Evolutionary conservation across 2,329 filamentous ascomycete species (phyloP).

Genomic region (Trichoderma simmonsii): DNA sequence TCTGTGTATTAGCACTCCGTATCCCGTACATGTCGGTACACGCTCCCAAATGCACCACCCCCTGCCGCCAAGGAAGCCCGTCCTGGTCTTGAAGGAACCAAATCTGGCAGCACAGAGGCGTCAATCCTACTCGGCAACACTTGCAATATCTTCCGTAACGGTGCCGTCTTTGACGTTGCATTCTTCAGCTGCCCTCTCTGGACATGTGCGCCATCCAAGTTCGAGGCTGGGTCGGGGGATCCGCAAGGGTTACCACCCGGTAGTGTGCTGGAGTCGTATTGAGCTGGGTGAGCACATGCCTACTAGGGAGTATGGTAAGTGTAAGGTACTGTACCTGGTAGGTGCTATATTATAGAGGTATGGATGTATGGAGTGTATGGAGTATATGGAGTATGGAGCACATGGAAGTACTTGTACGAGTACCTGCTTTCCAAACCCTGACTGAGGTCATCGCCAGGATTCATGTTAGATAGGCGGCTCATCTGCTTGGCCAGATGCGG

Average conservation of each 20-base stretch:
- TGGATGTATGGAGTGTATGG: too few relatives aligned
- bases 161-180: neutral
- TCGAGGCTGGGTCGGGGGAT: neutral
- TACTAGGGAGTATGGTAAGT: neutral
- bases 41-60: neutral
- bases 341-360: too few relatives aligned
- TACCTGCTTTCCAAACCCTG: neutral
- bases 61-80: neutral
- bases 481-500: neutral
- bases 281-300: neutral
- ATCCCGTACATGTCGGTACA: neutral
- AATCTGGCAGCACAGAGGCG: neutral
- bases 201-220: neutral
- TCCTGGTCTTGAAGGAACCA: neutral
- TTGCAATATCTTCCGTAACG: neutral
- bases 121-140: neutral
- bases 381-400: neutral
- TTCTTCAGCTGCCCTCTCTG: neutral
- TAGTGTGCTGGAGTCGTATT: neutral
- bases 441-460: slow-evolving; percentile 9
- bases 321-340: neutral
- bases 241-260: neutral
- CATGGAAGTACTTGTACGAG: neutral
- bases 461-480: slow-evolving; percentile 15
- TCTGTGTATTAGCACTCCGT: neutral